Conservation (phyloP, 305 asterid genomes). For the Caryopteris hybrid region DNA sequence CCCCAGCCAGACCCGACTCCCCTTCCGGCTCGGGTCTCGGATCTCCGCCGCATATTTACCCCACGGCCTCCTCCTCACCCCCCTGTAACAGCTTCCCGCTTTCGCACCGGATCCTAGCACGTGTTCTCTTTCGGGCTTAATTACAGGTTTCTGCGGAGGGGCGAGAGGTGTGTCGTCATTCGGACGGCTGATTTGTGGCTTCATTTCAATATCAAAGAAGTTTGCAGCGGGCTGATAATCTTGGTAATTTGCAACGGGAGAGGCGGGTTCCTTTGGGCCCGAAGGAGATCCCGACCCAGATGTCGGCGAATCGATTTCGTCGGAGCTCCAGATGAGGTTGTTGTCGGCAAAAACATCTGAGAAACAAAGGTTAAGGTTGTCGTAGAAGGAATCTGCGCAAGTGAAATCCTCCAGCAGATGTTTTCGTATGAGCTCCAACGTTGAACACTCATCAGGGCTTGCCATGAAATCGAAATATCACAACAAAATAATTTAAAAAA, state of each 20-base stretch:
- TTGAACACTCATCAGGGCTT: constrained; percentile 21
- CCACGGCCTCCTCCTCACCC: neutral
- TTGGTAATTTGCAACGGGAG: constrained; percentile 3
- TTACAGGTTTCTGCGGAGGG: neutral
- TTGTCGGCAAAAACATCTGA: neutral
- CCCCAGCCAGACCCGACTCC: constrained; percentile 75
- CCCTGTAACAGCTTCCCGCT: constrained; percentile 31
- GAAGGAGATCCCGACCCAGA: constrained; percentile 27
- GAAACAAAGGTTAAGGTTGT: constrained; percentile 27
- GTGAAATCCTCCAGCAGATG: constrained; percentile 49
- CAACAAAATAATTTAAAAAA: too few relatives aligned
- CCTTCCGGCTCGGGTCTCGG: constrained; percentile 60
- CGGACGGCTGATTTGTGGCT: constrained; percentile 13
- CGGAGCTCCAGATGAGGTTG: neutral
- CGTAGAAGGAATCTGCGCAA: constrained; percentile 29
- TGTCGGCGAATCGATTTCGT: constrained; percentile 9
- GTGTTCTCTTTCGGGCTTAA: constrained; percentile 1
- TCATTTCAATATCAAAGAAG: constrained; percentile 19
- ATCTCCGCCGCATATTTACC: constrained; percentile 71
- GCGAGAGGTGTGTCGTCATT: too few relatives aligned
- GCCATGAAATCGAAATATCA: too few relatives aligned
- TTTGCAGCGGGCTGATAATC: neutral
- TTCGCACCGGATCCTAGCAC: neutral
- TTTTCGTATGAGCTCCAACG: constrained; percentile 43
- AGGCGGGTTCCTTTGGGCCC: constrained; percentile 15